Conservation (phyloP, 2,329 filamentous ascomycete species). For the Microdochium nivale region DNA sequence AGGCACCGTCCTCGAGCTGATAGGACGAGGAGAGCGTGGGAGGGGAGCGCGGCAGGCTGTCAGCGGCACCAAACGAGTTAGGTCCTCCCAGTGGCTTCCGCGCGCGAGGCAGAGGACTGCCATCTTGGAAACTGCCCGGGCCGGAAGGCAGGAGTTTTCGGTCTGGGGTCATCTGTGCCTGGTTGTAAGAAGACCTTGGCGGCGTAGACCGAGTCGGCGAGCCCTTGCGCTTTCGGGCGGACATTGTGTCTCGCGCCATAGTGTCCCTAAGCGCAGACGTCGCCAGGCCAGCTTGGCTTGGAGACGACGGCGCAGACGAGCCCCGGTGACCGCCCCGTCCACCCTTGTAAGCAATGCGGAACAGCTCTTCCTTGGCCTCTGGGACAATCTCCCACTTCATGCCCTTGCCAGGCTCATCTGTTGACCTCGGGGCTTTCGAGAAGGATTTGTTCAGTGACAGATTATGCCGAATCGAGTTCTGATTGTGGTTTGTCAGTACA, state of each 20-base stretch:
- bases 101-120: slow-evolving; percentile 52
- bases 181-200: slow-evolving; percentile 37
- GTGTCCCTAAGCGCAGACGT: slow-evolving; percentile 37
- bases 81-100: slow-evolving; percentile 34
- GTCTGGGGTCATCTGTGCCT: slow-evolving; percentile 50
- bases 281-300: slow-evolving; percentile 38
- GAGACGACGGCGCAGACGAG: slow-evolving; percentile 64
- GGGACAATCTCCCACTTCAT: slow-evolving; percentile 98
- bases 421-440: slow-evolving; percentile 83
- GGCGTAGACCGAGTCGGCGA: slow-evolving; percentile 46
- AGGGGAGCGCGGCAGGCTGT: slow-evolving; percentile 44
- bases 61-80: slow-evolving; percentile 35
- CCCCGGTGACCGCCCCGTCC: slow-evolving; percentile 57
- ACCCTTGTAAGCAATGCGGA: slow-evolving; percentile 59
- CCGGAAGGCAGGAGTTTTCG: slow-evolving; percentile 32
- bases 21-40: slow-evolving; percentile 55
- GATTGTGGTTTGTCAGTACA: slow-evolving; percentile 3
- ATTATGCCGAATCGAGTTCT: slow-evolving; percentile 97
- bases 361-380: slow-evolving; percentile 79
- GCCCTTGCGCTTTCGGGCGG: slow-evolving; percentile 48
- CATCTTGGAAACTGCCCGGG: slow-evolving; percentile 39
- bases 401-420: slow-evolving; percentile 93
- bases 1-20: slow-evolving; percentile 48
- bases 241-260: slow-evolving; percentile 39
- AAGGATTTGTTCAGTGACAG: slow-evolving; percentile 92